Base-by-base conservation (phyloP, 768 basidiomycete species). In the Lactifluus subvellereus region DNA sequence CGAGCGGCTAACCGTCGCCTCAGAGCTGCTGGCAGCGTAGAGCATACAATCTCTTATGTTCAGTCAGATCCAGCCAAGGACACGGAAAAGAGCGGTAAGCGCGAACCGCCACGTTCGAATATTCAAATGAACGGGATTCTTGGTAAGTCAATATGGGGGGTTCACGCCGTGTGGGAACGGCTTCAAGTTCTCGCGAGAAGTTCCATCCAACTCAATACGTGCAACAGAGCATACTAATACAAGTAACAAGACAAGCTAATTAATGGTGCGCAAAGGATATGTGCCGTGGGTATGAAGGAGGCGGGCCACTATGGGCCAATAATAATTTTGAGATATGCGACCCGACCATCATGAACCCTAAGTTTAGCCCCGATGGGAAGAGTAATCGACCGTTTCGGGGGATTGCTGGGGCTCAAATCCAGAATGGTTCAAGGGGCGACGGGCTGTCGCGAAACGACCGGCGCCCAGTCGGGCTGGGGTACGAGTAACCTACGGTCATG, bases 401-500 rank as follows among this genome's bases (percentile, higher is more conserved):
- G 35, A 61, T 42, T 52, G 37, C 35, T 54, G 59, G 30, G 54
- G n/a, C 37, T 60, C 59, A 7, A 43, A 40, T 27, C 38, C 45
- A 49, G 40, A 38, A 38, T 43, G 53, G 38, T 57, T 48, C 47
- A 40, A 56, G 22, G 57, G 13, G 27, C 42, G 66, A 49, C 10
- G 27, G 7, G 18, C 42, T 7, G 53, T 48, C 42, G 49, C 27
- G 57, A 57, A 56, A 32, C 57, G 64, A 48, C 65, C 50, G 27
- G 59, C 48, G 27, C 56, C n/a, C 59, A 16, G 54, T 67, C 27
- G 61, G 61, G 54, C 49, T 67, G 37, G 66, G 59, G 48, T 68
- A 66, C 14, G 67, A 54, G 20, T 61, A 56, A 9, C 76, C 79
- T 42, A 80, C 71, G 16, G 76, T 68, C 76, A 82, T 77, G 43